Conservation (phyloP, 208 protist species). For the Leishmania turanica region DNA sequence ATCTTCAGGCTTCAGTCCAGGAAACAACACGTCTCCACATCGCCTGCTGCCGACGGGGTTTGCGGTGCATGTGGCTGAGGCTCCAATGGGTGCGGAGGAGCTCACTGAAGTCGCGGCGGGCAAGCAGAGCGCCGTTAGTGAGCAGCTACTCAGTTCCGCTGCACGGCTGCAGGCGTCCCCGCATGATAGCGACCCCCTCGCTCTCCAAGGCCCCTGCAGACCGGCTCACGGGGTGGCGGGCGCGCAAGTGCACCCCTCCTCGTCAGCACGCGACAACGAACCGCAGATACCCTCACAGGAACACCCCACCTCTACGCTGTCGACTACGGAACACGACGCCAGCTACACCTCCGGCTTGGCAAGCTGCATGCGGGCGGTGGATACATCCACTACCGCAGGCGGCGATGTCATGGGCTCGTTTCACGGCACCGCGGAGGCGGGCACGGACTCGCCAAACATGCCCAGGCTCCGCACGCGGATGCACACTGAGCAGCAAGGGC, state of each 20-base stretch:
- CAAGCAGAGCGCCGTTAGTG: neutral
- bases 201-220: neutral
- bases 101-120: too few relatives aligned
- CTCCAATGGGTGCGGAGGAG: neutral
- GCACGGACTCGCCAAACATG: neutral
- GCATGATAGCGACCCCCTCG: neutral
- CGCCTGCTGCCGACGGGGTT: neutral
- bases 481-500: neutral
- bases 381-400: neutral
- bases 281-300: neutral
- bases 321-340: neutral
- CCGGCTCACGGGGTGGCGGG: neutral
- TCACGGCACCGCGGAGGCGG: neutral
- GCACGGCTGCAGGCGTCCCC: neutral
- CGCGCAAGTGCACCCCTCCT: neutral
- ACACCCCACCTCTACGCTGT: neutral
- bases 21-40: neutral
- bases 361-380: neutral
- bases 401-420: neutral
- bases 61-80: neutral
- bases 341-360: neutral
- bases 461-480: neutral
- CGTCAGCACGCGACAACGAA: neutral
- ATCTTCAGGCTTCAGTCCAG: constrained; percentile 2
- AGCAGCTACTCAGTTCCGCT: neutral